phyloP scores from a whole-genome alignment of 495 filamentous ascomycete species.

The Neurospora sp. region DNA sequence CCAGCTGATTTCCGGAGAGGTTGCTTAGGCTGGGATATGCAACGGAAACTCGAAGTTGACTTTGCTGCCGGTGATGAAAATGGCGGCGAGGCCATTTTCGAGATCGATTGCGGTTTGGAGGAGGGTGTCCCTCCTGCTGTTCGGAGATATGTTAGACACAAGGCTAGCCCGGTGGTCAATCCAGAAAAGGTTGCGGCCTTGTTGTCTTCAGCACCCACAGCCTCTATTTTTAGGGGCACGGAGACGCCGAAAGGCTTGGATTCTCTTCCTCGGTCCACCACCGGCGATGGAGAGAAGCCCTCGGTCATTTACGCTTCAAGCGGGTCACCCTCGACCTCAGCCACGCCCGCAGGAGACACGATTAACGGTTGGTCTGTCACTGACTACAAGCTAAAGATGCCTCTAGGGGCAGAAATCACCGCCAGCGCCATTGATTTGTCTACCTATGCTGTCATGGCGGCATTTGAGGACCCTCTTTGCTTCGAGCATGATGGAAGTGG shows the following conservation, averaged over 20 bases:
- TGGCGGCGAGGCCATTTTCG: slow-evolving; percentile 64
- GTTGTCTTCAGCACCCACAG: background rate
- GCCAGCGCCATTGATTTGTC: slow-evolving; percentile 69
- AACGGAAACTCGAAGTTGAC: slow-evolving; percentile 73
- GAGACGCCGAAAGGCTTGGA: background rate
- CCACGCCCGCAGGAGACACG: background rate
- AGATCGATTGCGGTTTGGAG: slow-evolving; percentile 60
- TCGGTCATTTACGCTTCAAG: background rate
- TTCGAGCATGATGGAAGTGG: slow-evolving; percentile 11
- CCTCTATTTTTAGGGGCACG: slow-evolving; percentile 15
- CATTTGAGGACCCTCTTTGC: slow-evolving; percentile 62
- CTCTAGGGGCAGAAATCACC: slow-evolving; percentile 42
- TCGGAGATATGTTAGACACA: slow-evolving; percentile 20
- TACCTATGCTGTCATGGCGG: slow-evolving; percentile 54
- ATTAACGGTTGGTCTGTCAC: slow-evolving; percentile 21
- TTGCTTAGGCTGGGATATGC: slow-evolving; percentile 90
- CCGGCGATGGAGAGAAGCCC: background rate
- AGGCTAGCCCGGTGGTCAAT: background rate
- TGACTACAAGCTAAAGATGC: slow-evolving; percentile 21
- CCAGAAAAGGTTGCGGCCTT: background rate
- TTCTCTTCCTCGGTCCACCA: background rate
- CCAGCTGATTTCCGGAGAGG: slow-evolving; percentile 69
- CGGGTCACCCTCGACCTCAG: background rate
- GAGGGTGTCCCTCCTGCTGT: slow-evolving; percentile 35
- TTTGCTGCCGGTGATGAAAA: slow-evolving; percentile 71